Conservation (phyloP, 202 grass and related monocot species). For the Elaeis oleifera region DNA sequence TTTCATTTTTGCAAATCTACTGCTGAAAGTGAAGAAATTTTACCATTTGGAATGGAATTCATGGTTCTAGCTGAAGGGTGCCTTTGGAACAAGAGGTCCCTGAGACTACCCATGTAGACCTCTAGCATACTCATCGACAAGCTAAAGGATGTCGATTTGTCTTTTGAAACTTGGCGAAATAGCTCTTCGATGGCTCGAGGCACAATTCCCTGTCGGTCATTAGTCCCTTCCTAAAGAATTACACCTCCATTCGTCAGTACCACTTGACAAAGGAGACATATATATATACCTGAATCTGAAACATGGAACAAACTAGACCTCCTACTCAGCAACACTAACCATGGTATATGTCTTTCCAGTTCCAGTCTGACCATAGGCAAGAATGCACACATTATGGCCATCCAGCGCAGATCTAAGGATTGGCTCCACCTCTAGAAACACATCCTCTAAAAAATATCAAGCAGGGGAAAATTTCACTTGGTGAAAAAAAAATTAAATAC, state of each 20-base stretch:
- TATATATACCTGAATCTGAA: neutral
- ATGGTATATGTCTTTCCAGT: constrained; percentile 89
- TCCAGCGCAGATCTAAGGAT: constrained; percentile 75
- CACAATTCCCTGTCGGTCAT: constrained; percentile 46
- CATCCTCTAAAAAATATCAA: constrained; percentile 38
- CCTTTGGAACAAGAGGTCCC: constrained; percentile 69
- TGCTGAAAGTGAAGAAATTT: neutral
- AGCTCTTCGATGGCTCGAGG: constrained; percentile 67
- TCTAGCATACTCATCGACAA: constrained; percentile 91
- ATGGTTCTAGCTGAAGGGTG: constrained; percentile 38
- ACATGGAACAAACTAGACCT: too few species aligned
- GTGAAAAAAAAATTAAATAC: too few species aligned
- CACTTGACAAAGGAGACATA: constrained; percentile 1
- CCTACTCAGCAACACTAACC: constrained; percentile 26
- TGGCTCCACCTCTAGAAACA: constrained; percentile 65
- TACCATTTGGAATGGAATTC: constrained; percentile 40
- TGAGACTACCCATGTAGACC: constrained; percentile 83
- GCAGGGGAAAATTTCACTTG: neutral
- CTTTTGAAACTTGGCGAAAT: constrained; percentile 58
- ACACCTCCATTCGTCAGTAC: neutral
- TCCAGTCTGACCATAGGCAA: constrained; percentile 71
- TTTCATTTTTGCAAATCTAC: too few species aligned
- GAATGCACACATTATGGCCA: constrained; percentile 70
- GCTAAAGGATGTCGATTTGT: constrained; percentile 44
- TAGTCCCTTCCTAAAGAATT: constrained; percentile 65